Percentiles rank a stretch among this genome's conserved stretches.
These are phyloP conservation scores for Babesia bovis DNA, from an alignment of 169 alveolate genomes.

Conservation along the genomic window DNA sequence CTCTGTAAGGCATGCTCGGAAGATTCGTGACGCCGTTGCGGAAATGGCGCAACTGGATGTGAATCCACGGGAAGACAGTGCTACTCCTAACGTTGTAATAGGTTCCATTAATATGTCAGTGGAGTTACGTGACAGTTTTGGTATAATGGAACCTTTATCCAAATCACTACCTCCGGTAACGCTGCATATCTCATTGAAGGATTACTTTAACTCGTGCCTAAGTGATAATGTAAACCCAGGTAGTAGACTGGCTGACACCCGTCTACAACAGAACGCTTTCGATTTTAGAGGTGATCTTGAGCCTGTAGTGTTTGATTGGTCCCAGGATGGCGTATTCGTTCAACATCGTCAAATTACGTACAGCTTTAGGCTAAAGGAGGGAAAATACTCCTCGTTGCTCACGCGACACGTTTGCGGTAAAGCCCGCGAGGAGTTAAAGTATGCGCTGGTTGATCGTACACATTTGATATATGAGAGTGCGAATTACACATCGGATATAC, in stretches of 20 bases:
- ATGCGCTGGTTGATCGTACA: constrained; percentile 23
- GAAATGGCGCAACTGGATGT: not conserved
- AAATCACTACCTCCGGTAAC: not conserved
- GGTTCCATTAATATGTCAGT: not conserved
- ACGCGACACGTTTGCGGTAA: constrained; percentile 15
- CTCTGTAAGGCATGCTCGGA: constrained; percentile 20
- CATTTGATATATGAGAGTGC: constrained; percentile 37
- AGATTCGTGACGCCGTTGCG: constrained; percentile 17
- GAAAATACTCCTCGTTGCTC: constrained; percentile 23
- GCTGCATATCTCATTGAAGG: not conserved
- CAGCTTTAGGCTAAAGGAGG: constrained; percentile 35
- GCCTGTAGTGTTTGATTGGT: constrained; percentile 52
- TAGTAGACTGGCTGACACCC: constrained; percentile 21
- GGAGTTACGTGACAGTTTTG: constrained; percentile 7
- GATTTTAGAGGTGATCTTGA: constrained; percentile 36
- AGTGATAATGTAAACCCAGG: constrained; percentile 14
- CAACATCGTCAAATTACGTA: constrained; percentile 9
- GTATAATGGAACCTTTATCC: constrained; percentile 24
- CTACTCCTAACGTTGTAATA: not conserved
- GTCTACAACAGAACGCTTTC: constrained; percentile 28
- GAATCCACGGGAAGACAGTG: not conserved
- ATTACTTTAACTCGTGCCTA: not conserved
- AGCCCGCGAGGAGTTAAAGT: constrained; percentile 46
- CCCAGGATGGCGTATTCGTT: constrained; percentile 16
- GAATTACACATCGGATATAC: constrained; percentile 25